Evolutionary conservation across 2,329 filamentous ascomycete genomes (phyloP).

Genomic region (Huntiella bhutanensis): DNA sequence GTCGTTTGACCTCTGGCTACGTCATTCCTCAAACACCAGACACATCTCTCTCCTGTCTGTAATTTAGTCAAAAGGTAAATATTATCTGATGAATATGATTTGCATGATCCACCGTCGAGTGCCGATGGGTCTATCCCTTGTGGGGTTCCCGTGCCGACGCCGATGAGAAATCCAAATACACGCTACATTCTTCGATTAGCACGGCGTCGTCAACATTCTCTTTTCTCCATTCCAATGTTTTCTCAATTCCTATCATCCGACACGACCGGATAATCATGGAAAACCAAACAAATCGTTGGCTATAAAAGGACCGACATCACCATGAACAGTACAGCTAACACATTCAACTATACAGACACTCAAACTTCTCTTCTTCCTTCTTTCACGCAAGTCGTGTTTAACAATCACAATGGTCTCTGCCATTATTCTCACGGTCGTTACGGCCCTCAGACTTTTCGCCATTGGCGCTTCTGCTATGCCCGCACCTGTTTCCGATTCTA

Average conservation of each 20-base stretch:
- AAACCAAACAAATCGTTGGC: background rate
- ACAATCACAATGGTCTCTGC: constrained; percentile 8
- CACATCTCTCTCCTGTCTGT: background rate
- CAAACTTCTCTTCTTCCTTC: background rate
- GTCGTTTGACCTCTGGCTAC: background rate
- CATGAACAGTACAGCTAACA: background rate
- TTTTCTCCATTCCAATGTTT: background rate
- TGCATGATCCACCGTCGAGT: background rate
- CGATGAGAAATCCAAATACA: background rate
- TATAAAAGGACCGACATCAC: background rate
- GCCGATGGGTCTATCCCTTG: too few relatives aligned
- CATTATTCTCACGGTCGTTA: constrained; percentile 9
- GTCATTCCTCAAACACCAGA: constrained; percentile 1
- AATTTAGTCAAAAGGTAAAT: background rate
- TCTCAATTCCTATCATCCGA: background rate
- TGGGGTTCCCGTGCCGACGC: background rate
- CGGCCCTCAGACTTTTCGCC: constrained; percentile 10
- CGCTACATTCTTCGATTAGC: background rate
- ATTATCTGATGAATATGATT: background rate
- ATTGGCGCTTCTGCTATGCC: constrained; percentile 8
- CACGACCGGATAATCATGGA: background rate
- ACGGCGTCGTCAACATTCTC: background rate
- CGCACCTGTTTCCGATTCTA: constrained; percentile 1
- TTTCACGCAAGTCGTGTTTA: constrained; percentile 3
- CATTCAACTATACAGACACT: background rate